phyloP scores from a whole-genome alignment of 805 yeast species.

The Clavispora carvajalis region DNA sequence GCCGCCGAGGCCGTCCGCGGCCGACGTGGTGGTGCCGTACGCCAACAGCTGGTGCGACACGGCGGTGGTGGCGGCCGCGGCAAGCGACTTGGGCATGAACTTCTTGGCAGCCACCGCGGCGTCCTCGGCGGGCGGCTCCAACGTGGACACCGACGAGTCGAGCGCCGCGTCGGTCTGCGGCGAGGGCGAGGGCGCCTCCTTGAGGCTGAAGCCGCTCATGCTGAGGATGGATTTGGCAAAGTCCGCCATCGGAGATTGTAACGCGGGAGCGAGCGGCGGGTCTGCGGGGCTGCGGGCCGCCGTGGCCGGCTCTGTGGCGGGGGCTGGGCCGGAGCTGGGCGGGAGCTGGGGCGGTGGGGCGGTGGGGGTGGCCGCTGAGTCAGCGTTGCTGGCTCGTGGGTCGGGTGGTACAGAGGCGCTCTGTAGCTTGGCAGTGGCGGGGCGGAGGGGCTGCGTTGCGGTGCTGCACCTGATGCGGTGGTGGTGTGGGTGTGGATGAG shows the following conservation, averaged over 20 bases:
- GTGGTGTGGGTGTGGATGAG: too few species aligned
- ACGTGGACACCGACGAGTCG: slow-evolving; percentile 2
- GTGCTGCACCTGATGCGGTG: too few species aligned
- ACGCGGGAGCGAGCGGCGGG: too few species aligned
- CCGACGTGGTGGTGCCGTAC: slow-evolving; percentile 54
- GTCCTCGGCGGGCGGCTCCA: slow-evolving; percentile 2
- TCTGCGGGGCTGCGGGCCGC: too few species aligned
- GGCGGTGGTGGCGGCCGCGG: slow-evolving; percentile 63
- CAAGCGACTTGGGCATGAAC: slow-evolving; percentile 34
- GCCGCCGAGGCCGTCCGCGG: neutral
- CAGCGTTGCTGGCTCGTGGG: too few species aligned
- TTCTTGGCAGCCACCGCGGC: slow-evolving; percentile 8
- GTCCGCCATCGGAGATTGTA: slow-evolving; percentile 41
- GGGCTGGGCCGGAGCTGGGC: too few species aligned
- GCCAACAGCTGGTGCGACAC: slow-evolving; percentile 57
- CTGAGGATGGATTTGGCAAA: slow-evolving; percentile 43
- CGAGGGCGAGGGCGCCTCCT: slow-evolving; percentile 13
- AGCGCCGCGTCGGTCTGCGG: slow-evolving; percentile 1
- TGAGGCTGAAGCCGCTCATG: slow-evolving; percentile 31
- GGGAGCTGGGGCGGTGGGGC: too few species aligned
- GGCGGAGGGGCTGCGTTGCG: too few species aligned
- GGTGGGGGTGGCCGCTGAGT: too few species aligned
- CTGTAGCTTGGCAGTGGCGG: too few species aligned
- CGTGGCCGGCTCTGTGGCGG: too few species aligned
- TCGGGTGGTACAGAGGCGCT: too few species aligned